Conservation (phyloP, 164 flowering plant genomes). For the Cinnamomum chago region DNA sequence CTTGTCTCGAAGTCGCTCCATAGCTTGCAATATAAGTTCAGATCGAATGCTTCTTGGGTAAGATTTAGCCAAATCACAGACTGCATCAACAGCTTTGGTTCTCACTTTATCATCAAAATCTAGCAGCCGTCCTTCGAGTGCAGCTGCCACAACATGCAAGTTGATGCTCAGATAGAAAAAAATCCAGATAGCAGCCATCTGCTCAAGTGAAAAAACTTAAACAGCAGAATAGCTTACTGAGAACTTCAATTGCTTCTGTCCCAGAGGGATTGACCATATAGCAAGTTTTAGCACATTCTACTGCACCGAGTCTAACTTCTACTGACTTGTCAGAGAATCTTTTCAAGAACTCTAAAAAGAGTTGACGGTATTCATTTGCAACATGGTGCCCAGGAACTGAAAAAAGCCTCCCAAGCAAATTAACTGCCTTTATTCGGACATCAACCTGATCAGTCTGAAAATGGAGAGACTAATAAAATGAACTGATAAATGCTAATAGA, state of each 20-base stretch:
- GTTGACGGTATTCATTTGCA: constrained; percentile 53
- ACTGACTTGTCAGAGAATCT: constrained; percentile 86
- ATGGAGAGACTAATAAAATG: background rate
- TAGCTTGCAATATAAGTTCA: constrained; percentile 45
- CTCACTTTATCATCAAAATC: constrained; percentile 92
- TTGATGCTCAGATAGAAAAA: background rate
- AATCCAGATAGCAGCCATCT: background rate
- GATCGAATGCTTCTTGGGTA: constrained; percentile 42
- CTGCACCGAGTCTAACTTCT: constrained; percentile 74
- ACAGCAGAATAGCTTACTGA: constrained; percentile 44
- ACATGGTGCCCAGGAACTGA: constrained; percentile 42
- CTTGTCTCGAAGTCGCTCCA: constrained; percentile 88
- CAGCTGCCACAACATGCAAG: constrained; percentile 46
- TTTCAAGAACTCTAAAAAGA: constrained; percentile 75
- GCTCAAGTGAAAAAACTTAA: background rate
- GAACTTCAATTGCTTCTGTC: constrained; percentile 49
- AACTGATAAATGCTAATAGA: background rate
- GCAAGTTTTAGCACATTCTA: constrained; percentile 67
- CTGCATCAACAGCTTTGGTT: constrained; percentile 54
- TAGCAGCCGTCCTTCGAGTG: constrained; percentile 66
- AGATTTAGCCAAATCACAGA: constrained; percentile 66
- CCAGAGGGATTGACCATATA: constrained; percentile 57
- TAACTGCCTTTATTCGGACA: constrained; percentile 82
- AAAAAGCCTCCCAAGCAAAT: constrained; percentile 69
- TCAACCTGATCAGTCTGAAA: constrained; percentile 93